Percentiles rank a stretch among this genome's conserved stretches.
Evolutionary conservation across 2,329 filamentous ascomycete species (phyloP).

Genomic region (Penicillium griseofulvum): DNA sequence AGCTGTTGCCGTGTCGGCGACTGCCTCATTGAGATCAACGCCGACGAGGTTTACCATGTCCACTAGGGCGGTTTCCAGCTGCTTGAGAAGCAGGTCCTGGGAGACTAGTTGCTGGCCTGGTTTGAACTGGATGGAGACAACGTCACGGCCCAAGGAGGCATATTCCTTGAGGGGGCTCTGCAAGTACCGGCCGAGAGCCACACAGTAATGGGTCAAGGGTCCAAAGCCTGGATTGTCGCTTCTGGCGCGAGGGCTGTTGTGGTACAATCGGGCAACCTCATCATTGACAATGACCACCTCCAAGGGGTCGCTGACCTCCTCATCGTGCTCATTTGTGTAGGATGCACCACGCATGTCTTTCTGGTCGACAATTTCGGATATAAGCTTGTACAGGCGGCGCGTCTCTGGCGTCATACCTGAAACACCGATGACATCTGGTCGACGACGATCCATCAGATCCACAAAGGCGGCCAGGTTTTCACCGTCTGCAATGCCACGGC

Average conservation of each 20-base stretch:
- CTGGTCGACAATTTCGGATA: slow-evolving; percentile 74
- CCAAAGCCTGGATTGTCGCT: slow-evolving; percentile 77
- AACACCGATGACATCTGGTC: slow-evolving; percentile 86
- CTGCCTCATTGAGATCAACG: slow-evolving; percentile 90
- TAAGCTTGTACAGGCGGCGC: slow-evolving; percentile 74
- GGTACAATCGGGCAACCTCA: slow-evolving; percentile 93
- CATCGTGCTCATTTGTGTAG: slow-evolving; percentile 79
- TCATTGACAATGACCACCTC: slow-evolving; percentile 93
- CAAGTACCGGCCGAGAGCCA: slow-evolving; percentile 84
- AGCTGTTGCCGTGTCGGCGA: slow-evolving; percentile 75
- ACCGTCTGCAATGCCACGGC: slow-evolving; percentile 66
- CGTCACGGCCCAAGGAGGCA: slow-evolving; percentile 83
- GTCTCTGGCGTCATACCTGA: slow-evolving; percentile 88
- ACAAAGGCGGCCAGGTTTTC: slow-evolving; percentile 68
- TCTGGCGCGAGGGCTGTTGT: slow-evolving; percentile 77
- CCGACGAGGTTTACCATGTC: slow-evolving; percentile 98
- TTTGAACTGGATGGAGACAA: slow-evolving; percentile 83
- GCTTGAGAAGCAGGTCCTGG: slow-evolving; percentile 79
- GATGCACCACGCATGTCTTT: slow-evolving; percentile 74
- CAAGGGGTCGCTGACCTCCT: slow-evolving; percentile 73
- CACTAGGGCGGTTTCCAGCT: slow-evolving; percentile 93
- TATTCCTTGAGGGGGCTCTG: slow-evolving; percentile 97
- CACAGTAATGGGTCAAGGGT: slow-evolving; percentile 81
- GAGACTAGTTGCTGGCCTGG: slow-evolving; percentile 85
- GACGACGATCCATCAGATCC: slow-evolving; percentile 73